A percentile compares a stretch with the other conserved stretches of the same genome.
Conservation (phyloP, 306 rosid genomes). For the Cicer chorassanicum region DNA sequence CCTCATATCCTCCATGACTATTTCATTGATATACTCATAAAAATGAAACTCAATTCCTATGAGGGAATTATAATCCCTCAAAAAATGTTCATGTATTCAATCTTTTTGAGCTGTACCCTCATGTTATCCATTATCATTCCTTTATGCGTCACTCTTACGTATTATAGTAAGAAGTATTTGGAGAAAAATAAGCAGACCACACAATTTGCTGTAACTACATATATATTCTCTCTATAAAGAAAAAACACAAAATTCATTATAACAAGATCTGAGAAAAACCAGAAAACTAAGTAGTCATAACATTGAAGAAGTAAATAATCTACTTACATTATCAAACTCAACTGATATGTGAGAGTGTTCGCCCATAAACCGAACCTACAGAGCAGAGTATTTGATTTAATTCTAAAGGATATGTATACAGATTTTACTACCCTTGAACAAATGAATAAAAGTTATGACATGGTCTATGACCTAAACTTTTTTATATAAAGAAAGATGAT, state of each 20-base stretch:
- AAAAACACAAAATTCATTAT: constrained; percentile 27
- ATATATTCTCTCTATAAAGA: not conserved
- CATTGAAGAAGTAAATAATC: constrained; percentile 38
- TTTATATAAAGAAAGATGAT: constrained; percentile 6
- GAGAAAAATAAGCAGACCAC: constrained; percentile 12
- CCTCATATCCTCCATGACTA: not conserved
- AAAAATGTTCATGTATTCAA: too few species aligned
- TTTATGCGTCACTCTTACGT: not conserved
- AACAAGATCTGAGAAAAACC: constrained; percentile 23
- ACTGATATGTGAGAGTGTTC: constrained; percentile 81
- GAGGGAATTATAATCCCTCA: too few species aligned
- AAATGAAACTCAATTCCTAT: too few species aligned
- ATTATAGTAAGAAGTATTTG: constrained; percentile 2
- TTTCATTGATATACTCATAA: too few species aligned
- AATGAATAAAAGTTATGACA: not conserved
- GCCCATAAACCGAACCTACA: constrained; percentile 97
- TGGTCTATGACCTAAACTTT: constrained; percentile 1
- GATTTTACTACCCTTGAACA: constrained; percentile 10
- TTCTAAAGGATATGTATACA: constrained; percentile 10
- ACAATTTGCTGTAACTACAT: constrained; percentile 28
- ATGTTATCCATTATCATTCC: constrained; percentile 30
- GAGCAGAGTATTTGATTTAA: constrained; percentile 43
- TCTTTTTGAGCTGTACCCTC: not conserved
- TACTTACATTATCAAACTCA: constrained; percentile 86
- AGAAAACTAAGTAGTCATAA: constrained; percentile 34